These are phyloP conservation scores for Penicillium turbatum DNA, from an alignment of 495 filamentous ascomycete species.

Conservation along the genomic window DNA sequence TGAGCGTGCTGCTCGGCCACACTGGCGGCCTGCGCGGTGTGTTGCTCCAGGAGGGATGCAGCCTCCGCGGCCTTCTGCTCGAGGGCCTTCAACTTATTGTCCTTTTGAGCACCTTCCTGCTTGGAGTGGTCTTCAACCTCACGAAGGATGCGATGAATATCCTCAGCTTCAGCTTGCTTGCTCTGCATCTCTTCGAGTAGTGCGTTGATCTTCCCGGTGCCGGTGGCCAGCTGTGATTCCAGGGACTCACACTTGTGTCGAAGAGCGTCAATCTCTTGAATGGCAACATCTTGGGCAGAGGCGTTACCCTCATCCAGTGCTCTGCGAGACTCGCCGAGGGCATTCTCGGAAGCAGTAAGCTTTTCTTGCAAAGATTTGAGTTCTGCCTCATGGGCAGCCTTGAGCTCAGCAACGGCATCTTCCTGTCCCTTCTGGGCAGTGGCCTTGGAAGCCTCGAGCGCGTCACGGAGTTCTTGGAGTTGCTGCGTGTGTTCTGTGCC, in stretches of 20 bases:
- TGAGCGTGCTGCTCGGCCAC: constrained; percentile 31
- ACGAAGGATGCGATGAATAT: constrained; percentile 34
- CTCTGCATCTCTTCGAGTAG: constrained; percentile 38
- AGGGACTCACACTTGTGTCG: constrained; percentile 39
- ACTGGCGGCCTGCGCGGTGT: constrained; percentile 22
- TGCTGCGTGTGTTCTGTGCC: constrained; percentile 33
- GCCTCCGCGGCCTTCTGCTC: constrained; percentile 36
- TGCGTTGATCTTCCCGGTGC: constrained; percentile 38
- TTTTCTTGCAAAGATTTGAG: constrained; percentile 33
- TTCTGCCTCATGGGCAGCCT: constrained; percentile 34
- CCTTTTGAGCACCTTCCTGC: constrained; percentile 36
- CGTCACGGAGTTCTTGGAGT: constrained; percentile 37
- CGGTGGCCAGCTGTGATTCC: constrained; percentile 36
- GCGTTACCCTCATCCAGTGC: constrained; percentile 36
- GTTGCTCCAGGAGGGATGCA: constrained; percentile 32
- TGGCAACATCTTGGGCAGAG: constrained; percentile 34
- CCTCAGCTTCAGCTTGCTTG: constrained; percentile 38
- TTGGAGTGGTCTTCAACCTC: constrained; percentile 34
- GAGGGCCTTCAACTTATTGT: constrained; percentile 29
- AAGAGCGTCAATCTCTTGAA: constrained; percentile 41
- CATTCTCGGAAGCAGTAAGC: constrained; percentile 26
- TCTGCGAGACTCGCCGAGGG: constrained; percentile 31
- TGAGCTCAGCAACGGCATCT: constrained; percentile 34
- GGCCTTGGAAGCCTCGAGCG: constrained; percentile 36
- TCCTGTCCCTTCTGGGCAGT: constrained; percentile 31